Evolutionary conservation across 192 early-diverging fungal genomes (phyloP), one percentile per base, ranked within the genome.

Genomic region (Coemansia sp.): DNA sequence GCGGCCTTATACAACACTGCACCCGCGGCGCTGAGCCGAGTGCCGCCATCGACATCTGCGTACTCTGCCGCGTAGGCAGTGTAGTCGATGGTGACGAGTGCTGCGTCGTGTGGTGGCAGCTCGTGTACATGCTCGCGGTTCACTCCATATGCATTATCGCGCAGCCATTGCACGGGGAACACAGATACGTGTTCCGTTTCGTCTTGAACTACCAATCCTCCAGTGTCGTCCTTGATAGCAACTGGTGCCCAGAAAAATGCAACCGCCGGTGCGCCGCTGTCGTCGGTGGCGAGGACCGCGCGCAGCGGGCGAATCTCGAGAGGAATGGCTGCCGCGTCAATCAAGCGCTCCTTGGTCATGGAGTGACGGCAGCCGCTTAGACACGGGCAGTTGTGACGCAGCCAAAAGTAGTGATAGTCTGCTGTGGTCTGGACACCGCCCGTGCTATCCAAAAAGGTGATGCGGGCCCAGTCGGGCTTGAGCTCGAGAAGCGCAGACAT

Each of bases 381-480:
- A 57, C 82, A 84, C 4, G 51, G 82, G 68, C 82, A 84, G 73
- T 84, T 84, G 62, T 84, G 82, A 1, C 82, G 82, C 15, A 84
- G 69, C 82, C 82, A 84, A 49, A 81, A 84, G 70, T 80, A 84
- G 60, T 84, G 82, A 41, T 63, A 84, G 62, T 84, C 82, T 9
- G 82, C 78, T 46, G 36, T 45, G 12, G 1, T 38, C 46, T 68
- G 46, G 24, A 39, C 25, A 17, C 37, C 60, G 37, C 37, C 59
- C 9, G 47, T 31, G 0, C 46, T 40, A 8, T 65, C 62, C 14
- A 60, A 15, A 47, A 82, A 76, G 19, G 9, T 20, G 56, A 82
- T 47, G 57, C 79, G 79, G 6, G 63, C 74, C 79, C 79, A 82
- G 70, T 82, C 79, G 45, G 79, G 79, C 60, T 73, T 62, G 58